Evolutionary conservation across 2,329 filamentous ascomycete species (phyloP).

Genomic region (Diaporthe longicolla): DNA sequence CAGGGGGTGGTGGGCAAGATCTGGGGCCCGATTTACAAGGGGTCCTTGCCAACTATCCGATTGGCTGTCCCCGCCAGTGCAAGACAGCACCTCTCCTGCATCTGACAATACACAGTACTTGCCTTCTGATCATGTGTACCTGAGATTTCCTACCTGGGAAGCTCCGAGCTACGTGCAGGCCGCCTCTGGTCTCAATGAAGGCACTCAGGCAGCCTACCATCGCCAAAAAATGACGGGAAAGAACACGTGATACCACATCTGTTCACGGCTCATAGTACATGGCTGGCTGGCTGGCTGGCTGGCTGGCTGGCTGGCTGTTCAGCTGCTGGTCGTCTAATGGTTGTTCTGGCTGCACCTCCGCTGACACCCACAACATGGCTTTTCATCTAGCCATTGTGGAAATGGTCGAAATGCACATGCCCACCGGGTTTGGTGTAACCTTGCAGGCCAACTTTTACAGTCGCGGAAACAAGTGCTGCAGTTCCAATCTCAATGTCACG

Average conservation of each 20-base stretch:
- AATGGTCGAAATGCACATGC: not conserved
- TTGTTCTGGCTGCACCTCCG: too few species aligned
- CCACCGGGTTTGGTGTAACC: not conserved
- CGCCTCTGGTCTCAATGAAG: too few species aligned
- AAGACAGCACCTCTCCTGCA: not conserved
- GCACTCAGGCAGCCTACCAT: not conserved
- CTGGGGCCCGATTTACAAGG: conserved; percentile 16
- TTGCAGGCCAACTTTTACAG: too few species aligned
- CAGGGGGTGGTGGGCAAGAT: not conserved
- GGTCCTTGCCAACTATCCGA: conserved; percentile 8
- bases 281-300: not conserved
- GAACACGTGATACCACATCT: not conserved
- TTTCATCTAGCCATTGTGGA: too few species aligned
- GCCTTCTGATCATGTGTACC: not conserved
- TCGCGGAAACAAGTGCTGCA: not conserved
- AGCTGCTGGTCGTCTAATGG: too few species aligned
- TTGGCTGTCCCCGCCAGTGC: not conserved
- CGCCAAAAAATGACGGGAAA: not conserved
- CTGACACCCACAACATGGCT: too few species aligned
- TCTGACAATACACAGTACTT: not conserved
- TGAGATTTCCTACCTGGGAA: too few species aligned
- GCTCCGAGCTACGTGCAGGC: too few species aligned
- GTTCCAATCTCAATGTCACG: not conserved
- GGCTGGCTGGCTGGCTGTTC: not conserved
- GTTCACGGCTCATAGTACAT: too few species aligned